A percentile compares a stretch with the other conserved stretches of the same genome.
Conservation (phyloP, 2,329 filamentous ascomycete species). For the Fusarium nematophilum region DNA sequence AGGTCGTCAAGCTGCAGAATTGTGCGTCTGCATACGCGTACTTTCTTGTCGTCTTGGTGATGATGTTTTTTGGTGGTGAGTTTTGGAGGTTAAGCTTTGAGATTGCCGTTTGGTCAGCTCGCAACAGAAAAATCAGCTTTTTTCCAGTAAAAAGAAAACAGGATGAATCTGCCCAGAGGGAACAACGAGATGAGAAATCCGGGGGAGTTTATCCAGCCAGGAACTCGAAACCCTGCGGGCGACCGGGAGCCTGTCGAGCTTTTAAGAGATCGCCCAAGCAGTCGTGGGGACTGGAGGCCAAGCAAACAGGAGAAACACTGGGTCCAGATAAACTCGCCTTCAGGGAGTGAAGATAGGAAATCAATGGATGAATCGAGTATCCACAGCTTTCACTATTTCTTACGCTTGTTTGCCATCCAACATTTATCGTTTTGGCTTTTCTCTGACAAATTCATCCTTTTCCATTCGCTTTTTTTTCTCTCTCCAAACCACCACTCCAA, state of each 20-base stretch:
- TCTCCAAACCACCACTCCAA: slow-evolving; percentile 1
- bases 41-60: neutral
- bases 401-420: neutral
- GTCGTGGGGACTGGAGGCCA: slow-evolving; percentile 27
- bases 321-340: slow-evolving; percentile 40
- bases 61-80: slow-evolving; percentile 30
- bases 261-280: slow-evolving; percentile 39
- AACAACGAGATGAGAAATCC: slow-evolving; percentile 23
- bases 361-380: slow-evolving; percentile 19
- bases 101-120: slow-evolving; percentile 9
- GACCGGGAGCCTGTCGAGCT: slow-evolving; percentile 38
- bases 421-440: neutral
- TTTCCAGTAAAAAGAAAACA: neutral
- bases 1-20: slow-evolving; percentile 9
- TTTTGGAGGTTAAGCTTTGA: neutral
- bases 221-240: slow-evolving; percentile 23
- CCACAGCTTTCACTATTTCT: slow-evolving; percentile 15
- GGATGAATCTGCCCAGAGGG: neutral
- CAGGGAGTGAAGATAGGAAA: slow-evolving; percentile 30
- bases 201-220: slow-evolving; percentile 19
- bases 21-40: slow-evolving; percentile 11
- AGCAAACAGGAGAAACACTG: slow-evolving; percentile 37
- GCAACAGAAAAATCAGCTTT: neutral
- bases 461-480: neutral
- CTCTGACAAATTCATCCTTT: neutral